Conservation (phyloP, 352 stramenopile species). For the Globisporangium emineosum region DNA sequence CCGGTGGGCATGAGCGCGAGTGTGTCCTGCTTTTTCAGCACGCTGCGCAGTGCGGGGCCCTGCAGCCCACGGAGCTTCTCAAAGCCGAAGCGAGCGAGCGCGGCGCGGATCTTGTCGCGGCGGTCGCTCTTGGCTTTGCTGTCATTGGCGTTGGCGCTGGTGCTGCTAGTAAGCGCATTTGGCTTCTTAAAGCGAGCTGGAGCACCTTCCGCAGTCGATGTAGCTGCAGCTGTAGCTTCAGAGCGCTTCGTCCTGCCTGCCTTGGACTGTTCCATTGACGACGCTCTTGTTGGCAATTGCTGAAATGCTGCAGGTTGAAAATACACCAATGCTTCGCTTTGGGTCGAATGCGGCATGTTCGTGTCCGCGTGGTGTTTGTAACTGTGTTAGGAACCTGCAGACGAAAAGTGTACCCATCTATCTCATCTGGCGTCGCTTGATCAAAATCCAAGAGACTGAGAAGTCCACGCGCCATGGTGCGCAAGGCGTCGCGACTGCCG, state of each 20-base stretch:
- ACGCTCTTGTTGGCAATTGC: background rate
- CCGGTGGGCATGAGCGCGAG: slow-evolving; percentile 96
- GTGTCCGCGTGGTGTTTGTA: no score
- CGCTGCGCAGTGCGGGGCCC: slow-evolving; percentile 37
- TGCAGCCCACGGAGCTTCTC: slow-evolving; percentile 39
- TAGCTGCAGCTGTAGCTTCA: background rate
- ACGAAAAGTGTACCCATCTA: no score
- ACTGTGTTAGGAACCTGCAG: no score
- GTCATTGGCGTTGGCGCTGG: background rate
- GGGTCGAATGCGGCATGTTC: no score
- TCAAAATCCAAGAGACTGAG: no score
- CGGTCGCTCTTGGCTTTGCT: slow-evolving; percentile 28
- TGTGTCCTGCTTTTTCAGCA: slow-evolving; percentile 41
- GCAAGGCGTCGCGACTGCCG: slow-evolving; percentile 50
- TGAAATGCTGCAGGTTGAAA: no score
- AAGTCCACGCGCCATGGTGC: no score
- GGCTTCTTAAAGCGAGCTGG: background rate
- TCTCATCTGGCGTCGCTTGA: no score
- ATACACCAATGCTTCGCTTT: no score
- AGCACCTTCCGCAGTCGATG: background rate
- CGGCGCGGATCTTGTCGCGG: slow-evolving; percentile 41
- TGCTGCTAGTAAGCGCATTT: background rate
- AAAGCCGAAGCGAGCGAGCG: slow-evolving; percentile 48
- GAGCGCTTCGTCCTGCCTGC: background rate
- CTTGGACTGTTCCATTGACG: background rate